Base-by-base conservation (phyloP, 1,139 yeast species). In the Eremothecium coryli region DNA sequence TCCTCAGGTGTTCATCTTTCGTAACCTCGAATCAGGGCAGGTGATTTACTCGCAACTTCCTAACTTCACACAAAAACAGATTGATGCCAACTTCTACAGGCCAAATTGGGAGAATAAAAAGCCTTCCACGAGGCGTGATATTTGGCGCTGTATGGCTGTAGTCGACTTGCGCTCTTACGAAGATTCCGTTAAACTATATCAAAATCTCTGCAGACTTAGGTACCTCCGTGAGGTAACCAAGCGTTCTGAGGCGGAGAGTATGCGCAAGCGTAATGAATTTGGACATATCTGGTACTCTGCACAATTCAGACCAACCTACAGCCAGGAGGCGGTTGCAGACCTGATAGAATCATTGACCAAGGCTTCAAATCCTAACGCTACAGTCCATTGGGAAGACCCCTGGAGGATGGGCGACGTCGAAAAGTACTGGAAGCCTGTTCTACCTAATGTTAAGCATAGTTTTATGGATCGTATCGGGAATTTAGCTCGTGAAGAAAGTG, bases 281-380 rank as follows among this genome's bases (percentile, higher is more conserved):
- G 93, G 93, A 1, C 78, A 82, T 58, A 74, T 77, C 33, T 86
- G 96, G 95, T 75, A 66, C 54, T 72, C 81, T 37, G 90, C 85
- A 31, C 93, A 82, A 59, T 88, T 70, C 63, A 73, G 96, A 53
- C 97, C 97, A 18, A 78, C 93, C 0, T 82, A 79, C 59, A 68
- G 93, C 8, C 95, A 85, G 58, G 97, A 88, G 58, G 84, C 96
- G 1, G 86, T 85, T 16, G 86, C 95, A 1, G 97, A 88, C 59
- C 64, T 88, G 46, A 67, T 79, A 23, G 76, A 49, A 78, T 84
- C 35, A 62, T 77, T 39, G 82, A 76, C 44, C 76, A 80, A 50
- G 67, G 78, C 49, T 66, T 66, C 37, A 62, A 60, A 33, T 51
- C 36, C 23, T 26, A 30, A 16, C 18, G 35, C 30, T 12, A 35